phyloP scores from a whole-genome alignment of 1,284 basidiomycete genomes.

The Pholiota adiposa region DNA sequence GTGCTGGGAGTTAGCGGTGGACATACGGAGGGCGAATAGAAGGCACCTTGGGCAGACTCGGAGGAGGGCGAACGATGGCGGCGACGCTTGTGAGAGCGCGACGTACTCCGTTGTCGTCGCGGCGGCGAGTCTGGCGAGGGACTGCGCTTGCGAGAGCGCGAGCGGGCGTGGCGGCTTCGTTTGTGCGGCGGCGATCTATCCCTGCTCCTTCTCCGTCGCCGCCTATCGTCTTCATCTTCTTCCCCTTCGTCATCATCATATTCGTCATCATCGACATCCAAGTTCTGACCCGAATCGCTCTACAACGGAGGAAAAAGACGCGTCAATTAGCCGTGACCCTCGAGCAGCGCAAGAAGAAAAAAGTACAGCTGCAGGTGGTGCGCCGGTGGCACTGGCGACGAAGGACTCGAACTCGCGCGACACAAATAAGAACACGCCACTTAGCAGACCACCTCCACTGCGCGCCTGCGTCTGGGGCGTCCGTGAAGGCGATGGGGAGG shows the following conservation, averaged over 20 bases:
- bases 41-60: slow-evolving; percentile 11
- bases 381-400: slow-evolving; percentile 64
- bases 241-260: slow-evolving; percentile 11
- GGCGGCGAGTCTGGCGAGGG: background rate
- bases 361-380: background rate
- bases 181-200: slow-evolving; percentile 14
- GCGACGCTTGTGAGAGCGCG: background rate
- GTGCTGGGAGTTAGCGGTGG: background rate
- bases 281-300: slow-evolving; percentile 13
- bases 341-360: background rate
- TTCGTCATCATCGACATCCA: slow-evolving; percentile 13
- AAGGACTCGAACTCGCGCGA: slow-evolving; percentile 75
- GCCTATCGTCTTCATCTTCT: slow-evolving; percentile 4
- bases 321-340: slow-evolving; percentile 12
- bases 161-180: slow-evolving; percentile 7
- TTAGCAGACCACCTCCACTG: slow-evolving; percentile 66
- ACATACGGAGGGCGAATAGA: background rate
- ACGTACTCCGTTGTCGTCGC: background rate
- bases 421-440: slow-evolving; percentile 69
- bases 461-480: no score
- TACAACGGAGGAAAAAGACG: slow-evolving; percentile 22
- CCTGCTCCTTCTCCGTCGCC: slow-evolving; percentile 15
- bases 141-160: background rate
- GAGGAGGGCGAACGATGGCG: background rate
- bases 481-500: slow-evolving; percentile 3